A percentile compares a stretch with the other conserved stretches of the same genome.
phyloP scores from a whole-genome alignment of 352 stramenopile genomes.

The Blastocystis sp. region DNA sequence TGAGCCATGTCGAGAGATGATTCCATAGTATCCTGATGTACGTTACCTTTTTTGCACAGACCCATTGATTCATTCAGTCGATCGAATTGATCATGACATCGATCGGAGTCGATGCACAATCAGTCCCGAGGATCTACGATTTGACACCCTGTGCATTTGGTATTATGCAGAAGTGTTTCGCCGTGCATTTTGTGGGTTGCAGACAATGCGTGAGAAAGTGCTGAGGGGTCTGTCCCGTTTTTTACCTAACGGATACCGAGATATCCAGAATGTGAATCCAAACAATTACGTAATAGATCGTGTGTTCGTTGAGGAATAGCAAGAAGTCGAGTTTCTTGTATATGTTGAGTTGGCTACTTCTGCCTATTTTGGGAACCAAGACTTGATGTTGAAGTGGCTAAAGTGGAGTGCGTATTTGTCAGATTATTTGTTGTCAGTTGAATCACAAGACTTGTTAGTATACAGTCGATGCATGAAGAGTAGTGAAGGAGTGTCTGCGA shows the following conservation, averaged over 20 bases:
- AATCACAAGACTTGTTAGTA: not conserved
- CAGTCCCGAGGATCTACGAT: not conserved
- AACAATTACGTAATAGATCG: not conserved
- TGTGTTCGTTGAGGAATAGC: not conserved
- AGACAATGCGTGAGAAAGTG: not conserved
- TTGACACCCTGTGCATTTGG: not conserved
- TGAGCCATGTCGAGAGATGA: not conserved
- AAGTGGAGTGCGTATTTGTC: not conserved
- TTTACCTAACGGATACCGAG: not conserved
- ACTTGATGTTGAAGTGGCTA: not conserved
- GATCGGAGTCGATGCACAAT: not conserved
- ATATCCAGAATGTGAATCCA: not conserved
- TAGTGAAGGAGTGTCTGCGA: not conserved
- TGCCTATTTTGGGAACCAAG: not conserved
- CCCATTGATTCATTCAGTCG: not conserved
- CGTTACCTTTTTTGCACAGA: not conserved
- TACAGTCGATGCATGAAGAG: not conserved
- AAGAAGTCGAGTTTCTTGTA: not conserved
- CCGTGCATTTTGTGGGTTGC: not conserved
- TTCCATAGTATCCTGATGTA: not conserved
- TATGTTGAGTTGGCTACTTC: not conserved
- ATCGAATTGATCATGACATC: slow-evolving; percentile 3
- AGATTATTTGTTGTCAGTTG: not conserved
- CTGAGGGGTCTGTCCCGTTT: not conserved
- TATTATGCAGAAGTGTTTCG: not conserved